Percentiles rank a stretch among this genome's conserved stretches.
Conservation (phyloP, 78 protist genomes). For the Andalucia godoyi region DNA sequence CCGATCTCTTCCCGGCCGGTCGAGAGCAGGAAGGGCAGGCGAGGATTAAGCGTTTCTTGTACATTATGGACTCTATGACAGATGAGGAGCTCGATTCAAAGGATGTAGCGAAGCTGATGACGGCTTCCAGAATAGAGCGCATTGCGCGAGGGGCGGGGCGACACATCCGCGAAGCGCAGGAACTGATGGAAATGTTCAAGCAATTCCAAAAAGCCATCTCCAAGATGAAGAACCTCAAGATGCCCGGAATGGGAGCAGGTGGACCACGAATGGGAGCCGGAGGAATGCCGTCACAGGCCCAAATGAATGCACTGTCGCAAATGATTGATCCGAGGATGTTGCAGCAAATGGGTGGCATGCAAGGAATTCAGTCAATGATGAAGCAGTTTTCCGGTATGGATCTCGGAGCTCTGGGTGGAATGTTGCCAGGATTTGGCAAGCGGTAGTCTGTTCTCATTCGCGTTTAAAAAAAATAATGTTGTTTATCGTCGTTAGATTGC, state of each 20-base stretch:
- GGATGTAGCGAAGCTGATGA: conserved; percentile 29
- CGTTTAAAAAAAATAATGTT: too few relatives aligned
- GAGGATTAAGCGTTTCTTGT: conserved; percentile 63
- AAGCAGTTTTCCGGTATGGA: conserved; percentile 5
- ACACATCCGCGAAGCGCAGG: conserved; percentile 53
- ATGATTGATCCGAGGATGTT: conserved; percentile 70
- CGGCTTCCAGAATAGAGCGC: conserved; percentile 27
- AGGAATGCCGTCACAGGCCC: neutral
- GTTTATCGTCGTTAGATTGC: too few relatives aligned
- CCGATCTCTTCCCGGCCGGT: conserved; percentile 35
- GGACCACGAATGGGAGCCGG: neutral
- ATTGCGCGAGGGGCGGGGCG: conserved; percentile 76
- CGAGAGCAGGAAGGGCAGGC: conserved; percentile 22
- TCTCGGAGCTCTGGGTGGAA: conserved; percentile 7
- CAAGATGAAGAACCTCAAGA: conserved; percentile 47
- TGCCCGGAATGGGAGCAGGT: neutral
- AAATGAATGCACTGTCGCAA: conserved; percentile 35
- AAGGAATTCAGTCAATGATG: conserved; percentile 12
- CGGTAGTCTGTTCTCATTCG: too few relatives aligned
- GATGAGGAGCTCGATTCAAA: conserved; percentile 23
- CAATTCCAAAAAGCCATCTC: conserved; percentile 26
- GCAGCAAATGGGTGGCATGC: conserved; percentile 72
- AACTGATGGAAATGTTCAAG: conserved; percentile 57
- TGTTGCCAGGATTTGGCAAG: too few relatives aligned
- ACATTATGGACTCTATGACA: conserved; percentile 88